A percentile compares a stretch with the other conserved stretches of the same genome.
phyloP scores from a whole-genome alignment of 1,284 basidiomycete species.

The Sporisorium reilianum region DNA sequence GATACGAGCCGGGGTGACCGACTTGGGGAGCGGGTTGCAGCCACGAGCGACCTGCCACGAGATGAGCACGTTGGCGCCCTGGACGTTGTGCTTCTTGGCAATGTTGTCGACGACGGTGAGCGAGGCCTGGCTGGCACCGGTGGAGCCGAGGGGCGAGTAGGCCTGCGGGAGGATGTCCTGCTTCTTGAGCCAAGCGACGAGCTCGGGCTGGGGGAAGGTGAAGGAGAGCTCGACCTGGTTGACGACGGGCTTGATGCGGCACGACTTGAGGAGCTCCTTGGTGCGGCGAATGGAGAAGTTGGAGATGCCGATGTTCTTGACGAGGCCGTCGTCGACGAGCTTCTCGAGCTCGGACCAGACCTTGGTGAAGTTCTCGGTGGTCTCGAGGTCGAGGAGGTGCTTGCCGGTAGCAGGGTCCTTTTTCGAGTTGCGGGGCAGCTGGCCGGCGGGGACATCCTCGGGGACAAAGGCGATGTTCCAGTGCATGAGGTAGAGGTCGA shows the following conservation, averaged over 20 bases:
- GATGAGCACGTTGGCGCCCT: slow-evolving; percentile 58
- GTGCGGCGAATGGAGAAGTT: slow-evolving; percentile 65
- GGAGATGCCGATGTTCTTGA: slow-evolving; percentile 75
- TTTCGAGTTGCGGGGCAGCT: slow-evolving; percentile 61
- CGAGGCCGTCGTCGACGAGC: slow-evolving; percentile 61
- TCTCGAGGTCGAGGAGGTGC: slow-evolving; percentile 79
- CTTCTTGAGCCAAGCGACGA: slow-evolving; percentile 77
- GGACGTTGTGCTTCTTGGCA: slow-evolving; percentile 56
- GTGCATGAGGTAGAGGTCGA: slow-evolving; percentile 87
- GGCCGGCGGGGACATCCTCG: slow-evolving; percentile 51
- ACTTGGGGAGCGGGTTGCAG: slow-evolving; percentile 59
- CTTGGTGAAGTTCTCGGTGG: slow-evolving; percentile 52
- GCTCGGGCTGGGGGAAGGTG: slow-evolving; percentile 78
- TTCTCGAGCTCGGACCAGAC: slow-evolving; percentile 62
- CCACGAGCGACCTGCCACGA: slow-evolving; percentile 61
- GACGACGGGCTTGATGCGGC: slow-evolving; percentile 58
- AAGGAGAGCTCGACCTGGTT: slow-evolving; percentile 66
- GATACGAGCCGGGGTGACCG: slow-evolving; percentile 47
- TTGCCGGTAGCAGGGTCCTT: slow-evolving; percentile 61
- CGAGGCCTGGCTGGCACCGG: slow-evolving; percentile 49
- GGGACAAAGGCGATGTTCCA: slow-evolving; percentile 72
- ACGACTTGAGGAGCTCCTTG: slow-evolving; percentile 55
- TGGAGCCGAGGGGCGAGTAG: slow-evolving; percentile 62
- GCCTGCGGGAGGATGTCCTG: slow-evolving; percentile 57
- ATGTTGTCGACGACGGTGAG: slow-evolving; percentile 56